phyloP scores from a whole-genome alignment of 805 yeast genomes.

The Candida sonorensis region DNA sequence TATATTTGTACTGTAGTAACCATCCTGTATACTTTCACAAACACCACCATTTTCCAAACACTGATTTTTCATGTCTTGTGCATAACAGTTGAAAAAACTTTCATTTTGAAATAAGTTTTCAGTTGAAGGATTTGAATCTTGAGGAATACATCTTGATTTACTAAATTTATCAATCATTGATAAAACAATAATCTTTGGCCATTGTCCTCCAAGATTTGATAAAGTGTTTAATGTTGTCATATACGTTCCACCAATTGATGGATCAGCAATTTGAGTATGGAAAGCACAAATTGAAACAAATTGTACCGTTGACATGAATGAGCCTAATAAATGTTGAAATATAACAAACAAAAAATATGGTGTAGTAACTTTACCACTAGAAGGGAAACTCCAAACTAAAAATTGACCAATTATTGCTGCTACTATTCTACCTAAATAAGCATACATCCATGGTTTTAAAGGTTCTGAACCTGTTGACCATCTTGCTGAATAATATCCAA shows the following conservation, averaged over 20 bases:
- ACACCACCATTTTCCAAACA: slow-evolving; percentile 53
- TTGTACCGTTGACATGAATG: slow-evolving; percentile 92
- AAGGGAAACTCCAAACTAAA: slow-evolving; percentile 69
- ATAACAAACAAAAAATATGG: slow-evolving; percentile 66
- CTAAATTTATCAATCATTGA: slow-evolving; percentile 78
- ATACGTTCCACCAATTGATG: slow-evolving; percentile 93
- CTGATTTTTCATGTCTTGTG: slow-evolving; percentile 31
- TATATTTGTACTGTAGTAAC: slow-evolving; percentile 73
- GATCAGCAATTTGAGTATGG: slow-evolving; percentile 94
- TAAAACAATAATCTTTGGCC: slow-evolving; percentile 87
- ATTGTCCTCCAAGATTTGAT: slow-evolving; percentile 91
- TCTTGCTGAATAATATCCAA: slow-evolving; percentile 93
- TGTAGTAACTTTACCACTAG: slow-evolving; percentile 36
- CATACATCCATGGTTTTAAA: slow-evolving; percentile 83
- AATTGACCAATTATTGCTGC: slow-evolving; percentile 75
- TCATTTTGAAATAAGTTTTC: slow-evolving; percentile 17
- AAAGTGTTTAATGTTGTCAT: slow-evolving; percentile 94
- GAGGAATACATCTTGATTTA: slow-evolving; percentile 46
- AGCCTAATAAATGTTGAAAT: slow-evolving; percentile 74
- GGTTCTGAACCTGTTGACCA: slow-evolving; percentile 83
- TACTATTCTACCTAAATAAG: slow-evolving; percentile 70
- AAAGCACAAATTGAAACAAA: slow-evolving; percentile 92
- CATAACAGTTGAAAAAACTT: slow-evolving; percentile 25
- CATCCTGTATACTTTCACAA: slow-evolving; percentile 57
- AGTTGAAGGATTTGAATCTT: slow-evolving; percentile 2